Percentiles rank a stretch among this genome's conserved stretches.
Evolutionary conservation across 2,329 filamentous ascomycete species (phyloP).

Genomic region (Metarhizium sp.): DNA sequence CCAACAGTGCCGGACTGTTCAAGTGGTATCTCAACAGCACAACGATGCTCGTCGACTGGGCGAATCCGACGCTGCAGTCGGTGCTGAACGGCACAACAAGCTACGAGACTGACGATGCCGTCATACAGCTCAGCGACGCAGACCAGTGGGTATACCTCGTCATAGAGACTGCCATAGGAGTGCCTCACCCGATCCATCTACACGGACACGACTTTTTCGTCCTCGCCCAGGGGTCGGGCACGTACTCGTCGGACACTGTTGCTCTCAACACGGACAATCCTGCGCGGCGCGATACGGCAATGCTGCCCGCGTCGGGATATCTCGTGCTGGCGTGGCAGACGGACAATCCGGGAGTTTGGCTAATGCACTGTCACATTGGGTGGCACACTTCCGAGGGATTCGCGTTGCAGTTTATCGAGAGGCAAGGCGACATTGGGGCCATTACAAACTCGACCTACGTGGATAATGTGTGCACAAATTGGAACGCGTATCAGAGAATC

Average conservation of each 20-base stretch:
- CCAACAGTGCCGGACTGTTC: no score
- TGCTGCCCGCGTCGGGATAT: conserved; percentile 33
- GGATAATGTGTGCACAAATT: no score
- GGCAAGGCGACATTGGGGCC: background rate
- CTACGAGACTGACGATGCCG: conserved; percentile 13
- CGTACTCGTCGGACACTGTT: conserved; percentile 10
- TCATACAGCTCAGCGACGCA: conserved; percentile 17
- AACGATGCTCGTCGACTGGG: conserved; percentile 21
- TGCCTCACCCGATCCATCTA: conserved; percentile 26
- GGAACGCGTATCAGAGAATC: no score
- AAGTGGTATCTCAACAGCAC: conserved; percentile 17
- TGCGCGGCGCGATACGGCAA: conserved; percentile 41
- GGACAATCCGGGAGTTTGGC: conserved; percentile 40
- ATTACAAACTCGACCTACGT: no score
- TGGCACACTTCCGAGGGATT: conserved; percentile 26
- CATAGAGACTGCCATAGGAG: conserved; percentile 13
- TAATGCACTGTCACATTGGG: conserved; percentile 41
- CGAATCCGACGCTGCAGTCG: conserved; percentile 17
- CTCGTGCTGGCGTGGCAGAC: conserved; percentile 40
- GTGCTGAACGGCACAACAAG: conserved; percentile 13
- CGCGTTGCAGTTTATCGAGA: background rate
- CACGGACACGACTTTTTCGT: conserved; percentile 26
- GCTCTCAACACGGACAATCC: conserved; percentile 27
- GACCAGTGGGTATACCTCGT: conserved; percentile 22
- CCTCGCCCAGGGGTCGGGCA: conserved; percentile 14